Base-by-base conservation (phyloP, 2,329 filamentous ascomycete genomes). In the Teratosphaeria gauchensis region DNA sequence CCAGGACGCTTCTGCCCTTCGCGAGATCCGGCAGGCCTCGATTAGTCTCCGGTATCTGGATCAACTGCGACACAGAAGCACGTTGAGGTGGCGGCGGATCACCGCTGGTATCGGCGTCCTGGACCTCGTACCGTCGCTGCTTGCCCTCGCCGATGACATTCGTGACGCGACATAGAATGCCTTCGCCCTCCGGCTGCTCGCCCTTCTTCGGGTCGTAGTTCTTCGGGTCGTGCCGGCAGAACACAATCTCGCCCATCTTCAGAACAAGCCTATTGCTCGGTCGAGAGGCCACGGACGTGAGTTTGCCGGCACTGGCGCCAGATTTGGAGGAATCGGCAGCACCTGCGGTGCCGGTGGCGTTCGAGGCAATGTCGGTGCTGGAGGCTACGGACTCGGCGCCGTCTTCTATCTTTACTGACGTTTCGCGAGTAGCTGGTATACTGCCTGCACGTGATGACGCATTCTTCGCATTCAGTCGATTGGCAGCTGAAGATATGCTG, bases 71-170 rank as follows among this genome's bases (percentile, higher is more conserved):
- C n/a, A 80, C 76, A 12, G 71, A 75, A 46, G 78, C 78, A 33
- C 77, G 72, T 32, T 69, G 66, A 16, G 65, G 62, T 11, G 68
- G 66, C 52, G 68, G 66, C 19, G 65, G 65, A 28, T 69, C 66
- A 54, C 67, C 68, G 24, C 63, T 61, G 12, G 68, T 69, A 57
- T 80, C 78, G 11, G 75, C 72, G 62, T 80, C 78, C 61, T 78
- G 78, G 59, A 80, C 78, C 65, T 80, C 78, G 69, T 80, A 80
- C 3, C 77, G 76, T 28, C 78, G 75, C 64, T 80, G 77, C 61
- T 80, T 80, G 59, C 78, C 78, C 63, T 80, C 78, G 59, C 78
- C 78, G 30, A 80, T 79, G n/a, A 80, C 77, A 33, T 71, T 71
- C 4, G 78, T 80, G 51, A 80, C 76, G 57, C 74, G 73, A 67